A percentile compares a stretch with the other conserved stretches of the same genome.
These are phyloP conservation scores for Neonectria magnoliae DNA, from an alignment of 2,329 filamentous ascomycete genomes.

Conservation along the genomic window DNA sequence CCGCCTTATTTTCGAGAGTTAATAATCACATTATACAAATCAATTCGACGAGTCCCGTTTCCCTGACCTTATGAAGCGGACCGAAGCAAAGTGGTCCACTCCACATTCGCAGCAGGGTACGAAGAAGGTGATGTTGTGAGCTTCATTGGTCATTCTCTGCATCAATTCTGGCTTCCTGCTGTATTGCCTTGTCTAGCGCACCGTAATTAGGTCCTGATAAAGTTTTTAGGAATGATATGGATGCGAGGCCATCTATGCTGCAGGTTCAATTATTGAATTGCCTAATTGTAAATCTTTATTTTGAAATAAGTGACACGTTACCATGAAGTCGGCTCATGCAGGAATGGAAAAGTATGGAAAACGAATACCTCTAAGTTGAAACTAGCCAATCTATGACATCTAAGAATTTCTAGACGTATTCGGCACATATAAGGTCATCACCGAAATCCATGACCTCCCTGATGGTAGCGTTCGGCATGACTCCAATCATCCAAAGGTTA, in stretches of 20 bases:
- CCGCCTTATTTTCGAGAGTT: rapidly evolving
- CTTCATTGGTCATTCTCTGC: no score
- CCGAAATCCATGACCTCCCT: conserved; percentile 34
- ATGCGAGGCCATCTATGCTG: no score
- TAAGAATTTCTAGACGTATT: conserved; percentile 26
- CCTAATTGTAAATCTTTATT: background rate
- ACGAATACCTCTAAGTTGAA: background rate
- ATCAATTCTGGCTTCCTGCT: no score
- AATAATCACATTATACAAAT: background rate
- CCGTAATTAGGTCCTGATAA: background rate
- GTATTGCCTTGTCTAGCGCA: background rate
- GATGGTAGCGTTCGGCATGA: conserved; percentile 39
- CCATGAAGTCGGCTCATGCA: no score
- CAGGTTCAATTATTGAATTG: background rate
- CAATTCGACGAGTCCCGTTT: conserved; percentile 6
- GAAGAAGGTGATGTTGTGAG: no score
- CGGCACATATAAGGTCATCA: conserved; percentile 27
- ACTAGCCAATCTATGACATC: background rate
- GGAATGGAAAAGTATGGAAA: background rate
- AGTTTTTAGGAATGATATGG: background rate
- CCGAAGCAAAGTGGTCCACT: no score
- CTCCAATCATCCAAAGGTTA: conserved; percentile 20
- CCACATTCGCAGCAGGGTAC: no score
- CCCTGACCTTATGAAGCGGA: background rate
- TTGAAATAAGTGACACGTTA: background rate